These are phyloP conservation scores for Canavalia gladiata DNA, from an alignment of 306 rosid species.

Conservation along the genomic window DNA sequence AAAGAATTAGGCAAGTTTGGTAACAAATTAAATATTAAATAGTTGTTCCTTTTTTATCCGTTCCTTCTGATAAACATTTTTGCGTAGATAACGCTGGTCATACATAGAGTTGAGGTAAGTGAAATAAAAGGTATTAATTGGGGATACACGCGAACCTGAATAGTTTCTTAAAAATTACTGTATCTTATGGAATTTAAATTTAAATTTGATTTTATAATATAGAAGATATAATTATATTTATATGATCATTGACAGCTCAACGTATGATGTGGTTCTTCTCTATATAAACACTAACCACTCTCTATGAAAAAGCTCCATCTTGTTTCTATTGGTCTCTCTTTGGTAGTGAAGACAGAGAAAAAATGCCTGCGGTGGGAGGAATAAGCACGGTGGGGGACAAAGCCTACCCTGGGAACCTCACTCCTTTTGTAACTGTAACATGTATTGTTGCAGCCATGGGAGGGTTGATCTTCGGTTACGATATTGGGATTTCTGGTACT, in stretches of 20 bases:
- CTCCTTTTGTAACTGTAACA: slow-evolving; percentile 71
- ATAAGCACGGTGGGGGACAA: slow-evolving; percentile 46
- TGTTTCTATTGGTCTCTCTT: background rate
- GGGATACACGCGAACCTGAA: background rate
- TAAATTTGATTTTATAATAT: background rate
- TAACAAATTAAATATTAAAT: background rate
- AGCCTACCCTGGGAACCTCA: slow-evolving; percentile 82
- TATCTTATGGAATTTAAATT: background rate
- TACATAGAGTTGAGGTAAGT: background rate
- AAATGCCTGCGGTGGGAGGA: slow-evolving; percentile 82
- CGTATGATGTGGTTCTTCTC: background rate
- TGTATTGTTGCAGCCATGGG: slow-evolving; percentile 97
- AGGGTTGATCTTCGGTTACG: slow-evolving; percentile 95
- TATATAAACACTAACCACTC: slow-evolving; percentile 43
- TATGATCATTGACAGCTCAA: slow-evolving; percentile 54
- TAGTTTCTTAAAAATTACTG: background rate
- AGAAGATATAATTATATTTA: background rate
- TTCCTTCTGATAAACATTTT: background rate
- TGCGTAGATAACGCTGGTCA: background rate
- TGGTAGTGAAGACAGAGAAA: background rate
- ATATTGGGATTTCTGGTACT: slow-evolving; percentile 93
- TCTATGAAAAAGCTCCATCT: slow-evolving; percentile 32
- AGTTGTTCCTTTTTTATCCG: background rate
- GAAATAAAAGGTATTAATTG: background rate
- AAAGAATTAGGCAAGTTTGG: background rate